Conservation (phyloP, 495 filamentous ascomycete species). For the Penicillium riverlandense region DNA sequence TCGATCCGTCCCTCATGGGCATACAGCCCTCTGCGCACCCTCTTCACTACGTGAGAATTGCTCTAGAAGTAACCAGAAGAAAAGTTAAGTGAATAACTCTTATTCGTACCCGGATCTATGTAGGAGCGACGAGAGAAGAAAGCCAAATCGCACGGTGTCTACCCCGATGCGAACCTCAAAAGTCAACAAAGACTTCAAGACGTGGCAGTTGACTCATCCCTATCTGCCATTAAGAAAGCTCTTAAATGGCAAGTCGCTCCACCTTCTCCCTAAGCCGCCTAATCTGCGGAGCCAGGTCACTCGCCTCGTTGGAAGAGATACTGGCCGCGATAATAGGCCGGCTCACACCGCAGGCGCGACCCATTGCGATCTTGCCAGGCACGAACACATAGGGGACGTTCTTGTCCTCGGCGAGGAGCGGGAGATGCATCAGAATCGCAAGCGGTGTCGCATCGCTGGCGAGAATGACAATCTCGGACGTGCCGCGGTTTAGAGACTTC, state of each 20-base stretch:
- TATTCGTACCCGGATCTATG: too few relatives aligned
- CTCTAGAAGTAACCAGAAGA: too few relatives aligned
- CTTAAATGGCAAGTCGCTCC: slow-evolving; percentile 91
- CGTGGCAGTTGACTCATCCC: too few relatives aligned
- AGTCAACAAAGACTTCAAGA: too few relatives aligned
- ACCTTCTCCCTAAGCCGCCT: slow-evolving; percentile 86
- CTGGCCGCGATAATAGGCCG: slow-evolving; percentile 79
- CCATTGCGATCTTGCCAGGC: slow-evolving; percentile 64
- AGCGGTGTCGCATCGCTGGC: slow-evolving; percentile 81
- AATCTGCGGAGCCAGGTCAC: slow-evolving; percentile 81
- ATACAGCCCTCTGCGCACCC: too few relatives aligned
- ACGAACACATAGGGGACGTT: slow-evolving; percentile 64
- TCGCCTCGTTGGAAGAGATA: slow-evolving; percentile 91
- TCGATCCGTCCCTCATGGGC: too few relatives aligned
- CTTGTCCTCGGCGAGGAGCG: slow-evolving; percentile 81
- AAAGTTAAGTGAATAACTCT: too few relatives aligned
- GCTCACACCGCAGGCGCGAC: slow-evolving; percentile 66
- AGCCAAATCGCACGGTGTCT: too few relatives aligned
- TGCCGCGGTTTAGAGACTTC: slow-evolving; percentile 85
- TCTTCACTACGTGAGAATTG: too few relatives aligned
- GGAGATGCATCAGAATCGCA: slow-evolving; percentile 88
- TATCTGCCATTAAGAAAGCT: neutral
- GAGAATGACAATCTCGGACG: slow-evolving; percentile 78
- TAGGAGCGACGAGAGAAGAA: too few relatives aligned
- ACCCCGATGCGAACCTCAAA: too few relatives aligned